Percentiles rank a stretch among this genome's conserved stretches.
These are phyloP conservation scores for Penicillium sp. DNA, from an alignment of 2,329 filamentous ascomycete genomes.

Conservation along the genomic window DNA sequence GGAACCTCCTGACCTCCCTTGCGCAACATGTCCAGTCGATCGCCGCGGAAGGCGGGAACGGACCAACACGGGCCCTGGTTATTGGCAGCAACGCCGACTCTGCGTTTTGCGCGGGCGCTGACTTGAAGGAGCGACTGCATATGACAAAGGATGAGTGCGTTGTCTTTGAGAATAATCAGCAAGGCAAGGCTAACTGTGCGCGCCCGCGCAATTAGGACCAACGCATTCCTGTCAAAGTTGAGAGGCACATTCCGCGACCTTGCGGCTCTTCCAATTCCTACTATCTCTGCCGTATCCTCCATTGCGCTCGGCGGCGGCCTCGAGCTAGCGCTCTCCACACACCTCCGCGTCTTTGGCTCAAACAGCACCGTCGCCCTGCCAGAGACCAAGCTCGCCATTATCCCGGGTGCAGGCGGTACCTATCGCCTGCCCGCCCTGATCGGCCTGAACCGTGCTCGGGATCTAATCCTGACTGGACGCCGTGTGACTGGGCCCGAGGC, in stretches of 20 bases:
- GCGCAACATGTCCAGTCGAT: slow-evolving; percentile 74
- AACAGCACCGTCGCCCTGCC: slow-evolving; percentile 81
- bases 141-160: slow-evolving; percentile 79
- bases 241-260: slow-evolving; percentile 76
- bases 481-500: slow-evolving; percentile 82
- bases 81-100: slow-evolving; percentile 83
- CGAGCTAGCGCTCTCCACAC: slow-evolving; percentile 86
- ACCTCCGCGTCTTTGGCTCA: slow-evolving; percentile 85
- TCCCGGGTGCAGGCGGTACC: slow-evolving; percentile 92
- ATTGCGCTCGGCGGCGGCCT: slow-evolving; percentile 90
- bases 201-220: slow-evolving; percentile 62
- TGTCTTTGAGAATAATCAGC: background rate
- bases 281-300: slow-evolving; percentile 85
- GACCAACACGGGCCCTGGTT: slow-evolving; percentile 77
- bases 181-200: background rate
- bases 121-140: slow-evolving; percentile 82
- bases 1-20: slow-evolving; percentile 73
- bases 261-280: slow-evolving; percentile 79
- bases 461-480: slow-evolving; percentile 89
- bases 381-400: slow-evolving; percentile 90
- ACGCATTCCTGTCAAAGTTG: slow-evolving; percentile 76
- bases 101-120: slow-evolving; percentile 92
- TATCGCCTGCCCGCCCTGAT: slow-evolving; percentile 83
- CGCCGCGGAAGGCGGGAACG: slow-evolving; percentile 61
- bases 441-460: slow-evolving; percentile 79